Percentiles rank a stretch among this genome's conserved stretches.
These are phyloP conservation scores for Syzygium aqueum DNA, from an alignment of 345 rosid genomes.

Conservation along the genomic window DNA sequence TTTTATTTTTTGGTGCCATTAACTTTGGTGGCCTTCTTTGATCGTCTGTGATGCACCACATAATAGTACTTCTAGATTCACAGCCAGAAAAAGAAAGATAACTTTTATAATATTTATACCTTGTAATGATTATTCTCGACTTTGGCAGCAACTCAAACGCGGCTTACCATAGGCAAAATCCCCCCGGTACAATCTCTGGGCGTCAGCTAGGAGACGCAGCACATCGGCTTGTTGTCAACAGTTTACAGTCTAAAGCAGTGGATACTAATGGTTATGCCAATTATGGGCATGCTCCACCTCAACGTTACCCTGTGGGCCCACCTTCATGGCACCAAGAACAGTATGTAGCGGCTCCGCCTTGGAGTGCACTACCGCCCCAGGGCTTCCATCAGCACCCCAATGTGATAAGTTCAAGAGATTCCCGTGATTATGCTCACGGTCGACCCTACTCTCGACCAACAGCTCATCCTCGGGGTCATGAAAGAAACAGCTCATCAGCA, in stretches of 20 bases:
- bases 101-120: not conserved
- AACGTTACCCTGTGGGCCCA: slow-evolving; percentile 11
- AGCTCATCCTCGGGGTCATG: slow-evolving; percentile 10
- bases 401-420: not conserved
- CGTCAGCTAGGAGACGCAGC: slow-evolving; percentile 67
- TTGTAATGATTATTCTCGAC: not conserved
- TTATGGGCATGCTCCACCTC: slow-evolving; percentile 20
- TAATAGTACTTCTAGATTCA: not conserved
- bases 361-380: slow-evolving; percentile 10
- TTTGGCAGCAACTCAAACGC: not conserved
- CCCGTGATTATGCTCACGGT: not conserved
- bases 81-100: not conserved
- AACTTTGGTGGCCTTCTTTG: not conserved
- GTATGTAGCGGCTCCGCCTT: not conserved
- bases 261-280: slow-evolving; percentile 14
- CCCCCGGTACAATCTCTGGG: slow-evolving; percentile 43
- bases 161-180: slow-evolving; percentile 48
- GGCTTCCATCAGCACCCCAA: not conserved
- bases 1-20: not conserved
- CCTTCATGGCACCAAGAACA: not conserved
- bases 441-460: not conserved
- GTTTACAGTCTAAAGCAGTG: slow-evolving; percentile 31
- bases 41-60: not conserved
- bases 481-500: not conserved
- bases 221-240: slow-evolving; percentile 54